Conservation (phyloP, 2,329 filamentous ascomycete species). For the Fusarium nurragi region DNA sequence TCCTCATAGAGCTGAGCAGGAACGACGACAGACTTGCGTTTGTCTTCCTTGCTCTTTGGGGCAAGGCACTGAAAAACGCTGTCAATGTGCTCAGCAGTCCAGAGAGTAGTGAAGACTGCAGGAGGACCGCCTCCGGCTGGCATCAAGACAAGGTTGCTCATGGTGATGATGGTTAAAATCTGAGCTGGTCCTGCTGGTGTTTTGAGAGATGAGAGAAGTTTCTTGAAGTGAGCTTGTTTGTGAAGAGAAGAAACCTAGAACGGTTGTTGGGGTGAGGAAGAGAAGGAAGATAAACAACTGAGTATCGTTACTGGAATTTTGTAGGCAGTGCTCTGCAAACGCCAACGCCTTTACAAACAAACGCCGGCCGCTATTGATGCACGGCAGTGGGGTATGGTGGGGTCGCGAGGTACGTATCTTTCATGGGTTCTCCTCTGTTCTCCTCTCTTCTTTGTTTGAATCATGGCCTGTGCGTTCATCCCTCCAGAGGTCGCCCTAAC, state of each 20-base stretch:
- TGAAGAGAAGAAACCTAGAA: background rate
- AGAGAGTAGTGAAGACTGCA: background rate
- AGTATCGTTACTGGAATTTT: constrained; percentile 4
- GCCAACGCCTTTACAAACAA: background rate
- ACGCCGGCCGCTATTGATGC: constrained; percentile 7
- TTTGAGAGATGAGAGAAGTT: background rate
- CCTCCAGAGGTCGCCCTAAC: background rate
- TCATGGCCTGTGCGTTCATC: constrained; percentile 3
- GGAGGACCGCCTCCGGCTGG: background rate
- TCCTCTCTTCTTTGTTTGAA: constrained; percentile 5
- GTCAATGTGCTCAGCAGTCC: constrained; percentile 16
- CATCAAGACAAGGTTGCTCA: constrained; percentile 3
- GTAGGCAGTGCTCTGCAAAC: constrained; percentile 8
- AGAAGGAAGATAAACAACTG: background rate
- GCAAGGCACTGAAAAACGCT: constrained; percentile 31
- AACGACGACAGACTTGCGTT: constrained; percentile 30
- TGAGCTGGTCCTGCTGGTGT: constrained; percentile 1
- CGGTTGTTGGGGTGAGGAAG: background rate
- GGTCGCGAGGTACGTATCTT: constrained; percentile 6
- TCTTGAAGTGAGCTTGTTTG: background rate
- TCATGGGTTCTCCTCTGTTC: constrained; percentile 5
- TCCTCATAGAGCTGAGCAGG: constrained; percentile 27
- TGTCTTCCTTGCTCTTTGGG: background rate
- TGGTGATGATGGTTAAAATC: background rate
- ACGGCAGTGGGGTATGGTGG: background rate